A percentile compares a stretch with the other conserved stretches of the same genome.
phyloP scores from a whole-genome alignment of 2,329 filamentous ascomycete species.

The Aspergillus uvarum region DNA sequence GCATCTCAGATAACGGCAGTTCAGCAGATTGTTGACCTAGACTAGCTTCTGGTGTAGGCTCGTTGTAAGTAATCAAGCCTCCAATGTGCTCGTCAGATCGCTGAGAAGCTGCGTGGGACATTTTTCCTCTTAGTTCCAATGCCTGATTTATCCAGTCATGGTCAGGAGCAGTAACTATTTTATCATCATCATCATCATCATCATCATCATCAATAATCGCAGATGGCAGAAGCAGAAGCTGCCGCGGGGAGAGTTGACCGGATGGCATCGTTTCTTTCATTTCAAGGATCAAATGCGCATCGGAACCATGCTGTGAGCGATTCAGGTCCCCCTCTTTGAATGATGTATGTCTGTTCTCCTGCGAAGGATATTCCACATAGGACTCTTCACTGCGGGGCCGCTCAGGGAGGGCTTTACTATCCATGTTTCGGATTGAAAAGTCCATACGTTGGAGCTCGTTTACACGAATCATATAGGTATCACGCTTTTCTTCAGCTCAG shows the following conservation, averaged over 20 bases:
- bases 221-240: slow-evolving; percentile 41
- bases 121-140: neutral
- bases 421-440: slow-evolving; percentile 48
- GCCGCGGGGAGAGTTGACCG: slow-evolving; percentile 35
- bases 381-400: slow-evolving; percentile 63
- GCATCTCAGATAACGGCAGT: slow-evolving; percentile 15
- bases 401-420: slow-evolving; percentile 75
- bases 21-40: neutral
- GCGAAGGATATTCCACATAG: slow-evolving; percentile 43
- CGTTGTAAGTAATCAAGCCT: neutral
- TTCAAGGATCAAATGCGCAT: slow-evolving; percentile 22
- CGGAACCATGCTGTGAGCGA: slow-evolving; percentile 50
- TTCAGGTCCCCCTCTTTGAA: slow-evolving; percentile 55
- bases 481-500: slow-evolving; percentile 56
- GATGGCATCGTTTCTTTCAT: slow-evolving; percentile 27
- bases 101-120: neutral
- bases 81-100: neutral
- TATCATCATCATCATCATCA: slow-evolving; percentile 30
- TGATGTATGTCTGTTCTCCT: slow-evolving; percentile 39
- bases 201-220: slow-evolving; percentile 26
- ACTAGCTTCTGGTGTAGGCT: neutral
- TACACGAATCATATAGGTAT: slow-evolving; percentile 87
- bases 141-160: neutral
- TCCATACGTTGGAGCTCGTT: slow-evolving; percentile 76
- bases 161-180: neutral